Conservation (phyloP, 2,329 filamentous ascomycete genomes). For the Phaeosphaeria sp. region DNA sequence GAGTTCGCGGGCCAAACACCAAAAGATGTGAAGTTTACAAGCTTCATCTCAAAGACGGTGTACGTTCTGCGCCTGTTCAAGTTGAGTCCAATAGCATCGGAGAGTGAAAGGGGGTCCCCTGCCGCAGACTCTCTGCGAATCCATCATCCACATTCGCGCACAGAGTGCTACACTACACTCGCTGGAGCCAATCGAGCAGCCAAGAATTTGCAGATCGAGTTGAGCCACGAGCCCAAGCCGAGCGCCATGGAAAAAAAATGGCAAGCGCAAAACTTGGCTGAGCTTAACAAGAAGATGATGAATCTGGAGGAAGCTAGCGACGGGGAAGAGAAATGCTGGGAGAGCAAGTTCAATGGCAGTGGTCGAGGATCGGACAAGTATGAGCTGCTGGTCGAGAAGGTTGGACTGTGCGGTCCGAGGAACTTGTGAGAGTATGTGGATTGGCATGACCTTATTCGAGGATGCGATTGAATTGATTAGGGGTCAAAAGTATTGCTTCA, state of each 20-base stretch:
- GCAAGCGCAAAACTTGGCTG: slow-evolving; percentile 18
- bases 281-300: slow-evolving; percentile 20
- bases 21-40: slow-evolving; percentile 3
- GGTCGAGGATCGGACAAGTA: slow-evolving; percentile 25
- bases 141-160: slow-evolving; percentile 14
- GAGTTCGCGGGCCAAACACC: slow-evolving; percentile 12
- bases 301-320: slow-evolving; percentile 10
- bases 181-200: slow-evolving; percentile 36
- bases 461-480: too few species aligned
- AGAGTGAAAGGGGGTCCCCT: neutral
- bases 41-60: slow-evolving; percentile 22
- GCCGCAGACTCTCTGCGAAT: slow-evolving; percentile 5
- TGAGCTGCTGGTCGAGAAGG: slow-evolving; percentile 31
- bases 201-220: slow-evolving; percentile 27
- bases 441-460: too few species aligned
- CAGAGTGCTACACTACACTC: slow-evolving; percentile 31
- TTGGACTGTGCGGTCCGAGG: slow-evolving; percentile 32
- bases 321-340: slow-evolving; percentile 24
- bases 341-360: slow-evolving; percentile 27
- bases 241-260: slow-evolving; percentile 12
- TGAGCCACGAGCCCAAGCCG: slow-evolving; percentile 27
- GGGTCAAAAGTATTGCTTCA: too few species aligned
- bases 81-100: slow-evolving; percentile 5
- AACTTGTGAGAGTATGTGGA: slow-evolving; percentile 25
- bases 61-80: slow-evolving; percentile 33